Evolutionary conservation across 2,329 filamentous ascomycete species (phyloP).

Genomic region (Aspergillus sp.): DNA sequence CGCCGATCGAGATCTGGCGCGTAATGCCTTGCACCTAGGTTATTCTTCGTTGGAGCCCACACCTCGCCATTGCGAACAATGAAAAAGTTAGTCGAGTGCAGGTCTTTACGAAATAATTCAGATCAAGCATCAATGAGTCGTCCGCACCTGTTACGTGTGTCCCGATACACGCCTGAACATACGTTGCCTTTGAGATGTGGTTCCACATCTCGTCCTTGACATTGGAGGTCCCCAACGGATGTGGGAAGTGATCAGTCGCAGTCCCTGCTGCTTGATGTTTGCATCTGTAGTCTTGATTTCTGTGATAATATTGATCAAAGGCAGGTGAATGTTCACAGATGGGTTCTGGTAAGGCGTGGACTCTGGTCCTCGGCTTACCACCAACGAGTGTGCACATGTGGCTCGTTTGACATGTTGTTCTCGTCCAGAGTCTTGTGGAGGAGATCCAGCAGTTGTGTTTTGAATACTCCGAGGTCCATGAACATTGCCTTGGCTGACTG

Average conservation of each 20-base stretch:
- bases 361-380: not conserved
- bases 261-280: not conserved
- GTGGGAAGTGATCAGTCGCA: not conserved
- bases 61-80: not conserved
- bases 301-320: not conserved
- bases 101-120: not conserved
- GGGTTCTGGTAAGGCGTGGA: not conserved
- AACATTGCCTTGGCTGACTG: not conserved
- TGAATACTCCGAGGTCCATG: not conserved
- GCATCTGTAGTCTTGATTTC: not conserved
- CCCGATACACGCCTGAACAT: not conserved
- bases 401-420: not conserved
- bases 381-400: not conserved
- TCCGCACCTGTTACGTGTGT: not conserved
- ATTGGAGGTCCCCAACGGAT: not conserved
- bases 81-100: not conserved
- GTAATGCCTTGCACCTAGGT: not conserved
- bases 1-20: not conserved
- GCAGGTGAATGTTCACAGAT: not conserved
- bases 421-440: not conserved
- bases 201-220: not conserved
- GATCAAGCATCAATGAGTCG: not conserved
- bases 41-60: not conserved
- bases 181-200: not conserved
- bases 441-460: not conserved